Conservation (phyloP, 2,329 filamentous ascomycete species). For the Pseudovirgaria hyperparasitica region DNA sequence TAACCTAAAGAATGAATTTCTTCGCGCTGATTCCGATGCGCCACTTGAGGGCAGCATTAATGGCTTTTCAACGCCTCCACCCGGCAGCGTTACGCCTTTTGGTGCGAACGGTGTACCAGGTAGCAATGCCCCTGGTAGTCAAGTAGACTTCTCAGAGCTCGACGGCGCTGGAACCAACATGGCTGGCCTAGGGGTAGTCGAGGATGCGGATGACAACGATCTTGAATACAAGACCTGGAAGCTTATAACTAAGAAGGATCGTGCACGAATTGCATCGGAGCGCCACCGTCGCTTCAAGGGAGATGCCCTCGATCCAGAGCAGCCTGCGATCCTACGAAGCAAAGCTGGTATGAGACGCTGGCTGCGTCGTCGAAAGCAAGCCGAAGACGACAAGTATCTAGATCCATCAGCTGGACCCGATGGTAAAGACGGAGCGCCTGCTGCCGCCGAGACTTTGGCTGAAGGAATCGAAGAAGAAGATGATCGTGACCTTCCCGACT, state of each 20-base stretch:
- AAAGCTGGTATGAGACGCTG: slow-evolving; percentile 86
- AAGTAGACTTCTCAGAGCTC: slow-evolving; percentile 75
- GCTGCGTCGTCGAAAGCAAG: slow-evolving; percentile 64
- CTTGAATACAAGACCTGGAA: slow-evolving; percentile 95
- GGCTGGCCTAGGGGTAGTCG: slow-evolving; percentile 52
- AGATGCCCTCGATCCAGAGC: slow-evolving; percentile 72
- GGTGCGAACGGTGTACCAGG: slow-evolving; percentile 55
- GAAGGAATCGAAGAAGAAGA: slow-evolving; percentile 81
- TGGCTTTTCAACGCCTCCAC: slow-evolving; percentile 72
- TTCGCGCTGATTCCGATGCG: slow-evolving; percentile 59
- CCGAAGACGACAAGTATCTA: slow-evolving; percentile 32
- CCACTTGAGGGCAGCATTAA: slow-evolving; percentile 63
- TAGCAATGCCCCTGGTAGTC: slow-evolving; percentile 47
- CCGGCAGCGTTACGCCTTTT: slow-evolving; percentile 64
- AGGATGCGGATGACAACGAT: slow-evolving; percentile 78
- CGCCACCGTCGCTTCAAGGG: slow-evolving; percentile 76
- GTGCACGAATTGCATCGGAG: slow-evolving; percentile 74
- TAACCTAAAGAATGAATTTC: slow-evolving; percentile 38
- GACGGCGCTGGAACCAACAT: slow-evolving; percentile 58
- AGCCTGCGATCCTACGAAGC: slow-evolving; percentile 71
- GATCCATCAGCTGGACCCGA: slow-evolving; percentile 35
- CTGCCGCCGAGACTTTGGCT: slow-evolving; percentile 63
- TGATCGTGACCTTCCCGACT: slow-evolving; percentile 78
- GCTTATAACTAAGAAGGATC: slow-evolving; percentile 93
- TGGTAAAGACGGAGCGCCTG: slow-evolving; percentile 32